phyloP scores from a whole-genome alignment of 306 rosid species.

The Inga oerstediana region DNA sequence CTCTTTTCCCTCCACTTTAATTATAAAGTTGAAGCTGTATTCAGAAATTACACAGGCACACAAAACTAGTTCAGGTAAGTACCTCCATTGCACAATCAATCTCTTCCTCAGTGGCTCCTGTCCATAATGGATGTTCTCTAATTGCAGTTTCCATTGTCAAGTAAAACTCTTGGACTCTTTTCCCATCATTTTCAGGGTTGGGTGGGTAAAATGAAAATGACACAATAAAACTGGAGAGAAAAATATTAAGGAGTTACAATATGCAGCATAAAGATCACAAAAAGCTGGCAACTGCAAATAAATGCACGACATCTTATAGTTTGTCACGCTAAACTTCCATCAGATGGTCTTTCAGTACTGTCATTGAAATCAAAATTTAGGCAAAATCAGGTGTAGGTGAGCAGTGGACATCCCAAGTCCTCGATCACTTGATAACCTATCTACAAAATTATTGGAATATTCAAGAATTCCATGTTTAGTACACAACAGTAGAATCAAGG shows the following conservation, averaged over 20 bases:
- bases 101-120: slow-evolving; percentile 58
- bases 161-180: slow-evolving; percentile 53
- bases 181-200: slow-evolving; percentile 49
- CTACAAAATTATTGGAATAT: background rate
- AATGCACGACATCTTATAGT: background rate
- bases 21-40: slow-evolving; percentile 3
- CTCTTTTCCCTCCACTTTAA: slow-evolving; percentile 19
- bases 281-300: slow-evolving; percentile 6
- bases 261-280: slow-evolving; percentile 18
- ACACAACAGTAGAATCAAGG: background rate
- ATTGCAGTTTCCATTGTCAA: slow-evolving; percentile 48
- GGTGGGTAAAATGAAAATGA: slow-evolving; percentile 50
- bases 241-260: background rate
- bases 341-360: background rate
- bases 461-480: background rate
- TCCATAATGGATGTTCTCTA: slow-evolving; percentile 67
- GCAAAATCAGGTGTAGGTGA: background rate
- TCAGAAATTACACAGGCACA: background rate
- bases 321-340: background rate
- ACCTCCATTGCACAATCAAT: slow-evolving; percentile 74
- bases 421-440: background rate
- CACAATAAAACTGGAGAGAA: slow-evolving; percentile 44
- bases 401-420: background rate
- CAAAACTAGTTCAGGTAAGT: background rate
- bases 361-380: slow-evolving; percentile 4